Evolutionary conservation across 2,329 filamentous ascomycete species (phyloP).

Genomic region (Fusarium illudens): DNA sequence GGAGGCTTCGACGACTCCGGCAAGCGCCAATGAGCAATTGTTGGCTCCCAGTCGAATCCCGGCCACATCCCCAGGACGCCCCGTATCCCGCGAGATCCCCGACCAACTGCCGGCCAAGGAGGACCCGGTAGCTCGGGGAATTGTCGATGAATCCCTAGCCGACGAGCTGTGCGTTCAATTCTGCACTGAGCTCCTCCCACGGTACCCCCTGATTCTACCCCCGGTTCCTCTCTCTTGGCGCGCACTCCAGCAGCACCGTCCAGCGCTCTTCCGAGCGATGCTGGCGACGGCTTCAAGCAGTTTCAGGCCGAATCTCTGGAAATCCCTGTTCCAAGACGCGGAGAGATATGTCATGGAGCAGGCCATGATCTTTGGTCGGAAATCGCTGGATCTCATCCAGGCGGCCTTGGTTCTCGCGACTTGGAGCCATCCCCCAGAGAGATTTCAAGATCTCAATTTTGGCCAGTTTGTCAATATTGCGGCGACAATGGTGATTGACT

Average conservation of each 20-base stretch:
- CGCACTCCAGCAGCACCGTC: background rate
- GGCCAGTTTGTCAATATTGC: slow-evolving; percentile 28
- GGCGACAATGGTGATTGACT: slow-evolving; percentile 26
- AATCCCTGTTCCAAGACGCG: slow-evolving; percentile 16
- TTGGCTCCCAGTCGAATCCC: background rate
- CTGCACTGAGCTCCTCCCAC: slow-evolving; percentile 1
- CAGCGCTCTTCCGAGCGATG: slow-evolving; percentile 18
- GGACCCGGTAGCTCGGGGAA: slow-evolving; percentile 9
- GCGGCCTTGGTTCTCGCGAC: slow-evolving; percentile 21
- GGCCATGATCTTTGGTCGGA: slow-evolving; percentile 19
- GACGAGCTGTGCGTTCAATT: slow-evolving; percentile 9
- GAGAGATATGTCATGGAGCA: slow-evolving; percentile 20
- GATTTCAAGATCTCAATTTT: slow-evolving; percentile 28
- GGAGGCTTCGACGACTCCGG: background rate
- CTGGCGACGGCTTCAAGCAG: slow-evolving; percentile 9
- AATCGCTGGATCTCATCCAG: slow-evolving; percentile 28
- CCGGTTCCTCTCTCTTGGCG: slow-evolving; percentile 3
- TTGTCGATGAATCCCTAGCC: background rate
- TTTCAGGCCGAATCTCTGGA: slow-evolving; percentile 11
- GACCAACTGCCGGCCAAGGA: background rate
- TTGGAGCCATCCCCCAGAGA: slow-evolving; percentile 22
- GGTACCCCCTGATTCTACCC: slow-evolving; percentile 11
- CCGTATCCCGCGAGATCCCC: background rate
- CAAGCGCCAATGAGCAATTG: background rate
- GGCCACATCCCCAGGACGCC: background rate